Base-by-base conservation (phyloP, 2,329 filamentous ascomycete genomes). In the Fusarium anguioides region DNA sequence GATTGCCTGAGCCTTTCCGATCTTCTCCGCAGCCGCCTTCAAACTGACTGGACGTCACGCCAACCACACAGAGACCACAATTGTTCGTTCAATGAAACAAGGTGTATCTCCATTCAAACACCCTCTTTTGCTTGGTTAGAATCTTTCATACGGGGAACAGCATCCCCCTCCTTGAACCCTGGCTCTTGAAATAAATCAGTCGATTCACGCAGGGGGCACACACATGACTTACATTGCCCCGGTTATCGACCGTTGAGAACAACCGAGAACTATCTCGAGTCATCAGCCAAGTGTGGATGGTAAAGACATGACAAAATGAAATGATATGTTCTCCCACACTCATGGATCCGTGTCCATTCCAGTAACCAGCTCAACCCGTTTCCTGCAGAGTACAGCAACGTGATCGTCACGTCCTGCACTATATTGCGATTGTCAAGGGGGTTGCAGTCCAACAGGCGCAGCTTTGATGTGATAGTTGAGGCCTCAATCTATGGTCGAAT, bases 1-100 rank as follows among this genome's bases (percentile, higher is more conserved):
- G 37, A 52, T 58, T 48, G 65, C 56, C 36, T 54, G 66, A 66
- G 51, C 17, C 36, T 50, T 41, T 37, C 66, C 66, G 66, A 62
- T 35, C 56, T 66, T 55, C 46, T 59, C 64, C 64, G 54, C 26
- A 60, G 15, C 46, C 42, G 35, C 26, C n/a, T 31, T 39, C 18
- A 15, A 17, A 33, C 47, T 33, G 21, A 14, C 44, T 31, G 27
- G 9, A 53, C 14, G 46, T 31, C 47, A 29, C 26, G 23, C 39
- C 50, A 48, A 50, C 29, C 31, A 7, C 35, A 37, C 23, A 41
- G 29, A 10, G 37, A 47, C 40, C 23, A 35, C 24, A 18, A 24
- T 20, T 20, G 21, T 17, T 42, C 14, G 12, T 18, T 37, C 33
- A 50, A 33, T 33, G 21, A 41, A 41, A 47, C n/a, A 21, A 41